Percentiles rank a stretch among this genome's conserved stretches.
phyloP scores from a whole-genome alignment of 495 filamentous ascomycete genomes.

The Recurvomyces mirabilis region DNA sequence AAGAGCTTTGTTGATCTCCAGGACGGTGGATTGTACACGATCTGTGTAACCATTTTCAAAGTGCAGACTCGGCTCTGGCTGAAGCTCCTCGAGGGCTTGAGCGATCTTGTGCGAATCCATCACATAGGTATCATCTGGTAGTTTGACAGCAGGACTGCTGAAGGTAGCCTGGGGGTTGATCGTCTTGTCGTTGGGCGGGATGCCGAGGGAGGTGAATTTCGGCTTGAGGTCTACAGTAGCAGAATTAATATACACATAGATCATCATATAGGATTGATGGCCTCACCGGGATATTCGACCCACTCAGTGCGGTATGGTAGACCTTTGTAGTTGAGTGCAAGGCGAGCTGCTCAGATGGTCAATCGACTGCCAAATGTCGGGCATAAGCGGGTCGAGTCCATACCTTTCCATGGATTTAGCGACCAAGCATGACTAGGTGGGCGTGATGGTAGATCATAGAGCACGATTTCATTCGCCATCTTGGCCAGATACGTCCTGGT shows the following conservation, averaged over 20 bases:
- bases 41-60: conserved; percentile 37
- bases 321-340: conserved; percentile 50
- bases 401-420: conserved; percentile 52
- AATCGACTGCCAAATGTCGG: too few species aligned
- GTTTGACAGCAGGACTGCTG: conserved; percentile 43
- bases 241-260: too few species aligned
- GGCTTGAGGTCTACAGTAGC: conserved; percentile 44
- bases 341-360: conserved; percentile 46
- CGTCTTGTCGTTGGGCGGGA: conserved; percentile 33
- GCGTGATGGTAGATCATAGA: conserved; percentile 46
- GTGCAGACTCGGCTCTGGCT: conserved; percentile 43
- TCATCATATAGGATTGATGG: too few species aligned
- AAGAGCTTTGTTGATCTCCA: conserved; percentile 21
- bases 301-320: conserved; percentile 55
- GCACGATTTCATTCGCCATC: conserved; percentile 18
- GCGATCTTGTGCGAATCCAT: conserved; percentile 50
- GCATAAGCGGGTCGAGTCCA: too few species aligned
- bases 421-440: conserved; percentile 40
- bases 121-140: conserved; percentile 41
- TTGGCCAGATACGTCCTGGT: too few species aligned
- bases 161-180: conserved; percentile 29
- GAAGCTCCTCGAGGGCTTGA: conserved; percentile 36
- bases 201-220: conserved; percentile 33
- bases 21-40: conserved; percentile 30
- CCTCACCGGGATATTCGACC: conserved; percentile 58